Evolutionary conservation across 2,329 filamentous ascomycete species (phyloP), one percentile per base, ranked within the genome.

Genomic region (Phialophora verrucosa): DNA sequence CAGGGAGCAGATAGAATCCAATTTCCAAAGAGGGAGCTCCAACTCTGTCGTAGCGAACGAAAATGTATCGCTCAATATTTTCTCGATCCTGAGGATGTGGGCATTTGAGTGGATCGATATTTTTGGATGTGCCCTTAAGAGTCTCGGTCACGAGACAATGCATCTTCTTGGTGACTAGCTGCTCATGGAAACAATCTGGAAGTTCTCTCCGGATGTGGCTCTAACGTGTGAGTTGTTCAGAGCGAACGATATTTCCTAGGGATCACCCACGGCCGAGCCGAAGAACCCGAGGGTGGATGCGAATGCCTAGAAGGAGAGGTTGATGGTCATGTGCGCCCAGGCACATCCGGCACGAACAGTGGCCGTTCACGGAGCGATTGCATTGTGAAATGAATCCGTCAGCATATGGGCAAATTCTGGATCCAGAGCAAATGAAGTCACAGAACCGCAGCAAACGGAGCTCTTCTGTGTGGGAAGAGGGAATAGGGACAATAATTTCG

Each of bases 121-220:
- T 51, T 51, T 51, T 23, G 25, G 44, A 47, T 8, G 20, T 27
- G 20, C 8, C 10, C 20, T 2, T 5, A 2, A 14, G 10, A 51
- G 10, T 27, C 11, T 12, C 10, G 20, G 23, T 51, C 49, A 27
- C 49, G 49, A 51, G 49, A 51, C 38, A 44, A 44, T 44, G 7
- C 38, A 17, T n/a, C 17, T n/a, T 44, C 38, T n/a, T 51, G 49
- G 49, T 51, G 49, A 51, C 49, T 51, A 51, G 25, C 49, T 51
- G 49, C 11, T 51, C 12, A 51, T 27, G 49, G 49, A 27, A 51
- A 27, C 4, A 29, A 12, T 27, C 49, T 51, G 8, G 49, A 51
- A 51, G 47, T 17, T 44, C 49, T 50, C 47, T 51, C 23, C 20
- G 3, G 10, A 23, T 12, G 11, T 25, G 3, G 11, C 2, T 27